Base-by-base conservation (phyloP, 805 yeast species). In the Blastobotrys peoriensis region DNA sequence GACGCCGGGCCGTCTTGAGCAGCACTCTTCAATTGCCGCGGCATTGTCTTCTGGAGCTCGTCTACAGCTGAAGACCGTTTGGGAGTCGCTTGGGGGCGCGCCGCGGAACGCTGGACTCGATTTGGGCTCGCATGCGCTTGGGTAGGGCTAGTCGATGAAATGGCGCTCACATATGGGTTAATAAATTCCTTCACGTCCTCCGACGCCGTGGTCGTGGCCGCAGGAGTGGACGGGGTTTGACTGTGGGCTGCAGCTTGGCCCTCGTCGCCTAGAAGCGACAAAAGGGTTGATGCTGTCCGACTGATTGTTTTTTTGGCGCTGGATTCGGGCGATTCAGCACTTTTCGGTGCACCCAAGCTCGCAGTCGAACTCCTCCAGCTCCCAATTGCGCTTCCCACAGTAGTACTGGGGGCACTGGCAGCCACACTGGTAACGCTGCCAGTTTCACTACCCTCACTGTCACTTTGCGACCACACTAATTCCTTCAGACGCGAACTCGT, bases 211-310 rank as follows among this genome's bases (percentile, higher is more conserved):
- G n/a, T n/a, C n/a, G n/a, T n/a, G 13, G 30, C 30, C 13, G 13
- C 30, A 25, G 30, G 30, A 8, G 30, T 25, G 10, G 8, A 8
- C 13, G 30, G 30, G 13, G 10, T 25, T 8, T 8, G 8, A 8
- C 10, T 25, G 30, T 8, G 8, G 13, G 30, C 30, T 25, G 13
- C 30, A 8, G 8, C 10, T 13, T 25, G 30, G 8, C 13, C 58
- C 5, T 55, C 53, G n/a, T 54, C 56, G 27, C 67, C 70, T n/a
- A 73, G 53, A 36, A 73, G 59, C 3, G 78, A 71, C 36, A 75
- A 56, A 39, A 75, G 59, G 1, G 79, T 71, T 41, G 73, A 63
- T 1, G 80, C 80, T 0, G 79, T 70, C 28, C 65, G 67, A 49
- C 76, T 73, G 43, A 70, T 44, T 21, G 56, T 48, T 36, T 55